Percentiles rank a stretch among this genome's conserved stretches.
Evolutionary conservation across 805 yeast species (phyloP).

Genomic region (Nakazawaea holstii): DNA sequence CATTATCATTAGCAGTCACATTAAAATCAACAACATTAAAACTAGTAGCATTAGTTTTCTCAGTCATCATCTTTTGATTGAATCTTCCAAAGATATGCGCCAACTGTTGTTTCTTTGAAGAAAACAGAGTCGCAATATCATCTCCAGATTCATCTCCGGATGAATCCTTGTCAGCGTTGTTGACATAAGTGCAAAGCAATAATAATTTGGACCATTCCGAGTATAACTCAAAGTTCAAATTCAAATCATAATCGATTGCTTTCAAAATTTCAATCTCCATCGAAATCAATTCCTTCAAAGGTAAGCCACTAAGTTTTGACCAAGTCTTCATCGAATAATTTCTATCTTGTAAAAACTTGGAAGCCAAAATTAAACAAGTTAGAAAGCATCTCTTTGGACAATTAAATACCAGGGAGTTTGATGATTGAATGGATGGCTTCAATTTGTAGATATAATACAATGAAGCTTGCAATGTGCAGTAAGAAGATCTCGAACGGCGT

Average conservation of each 20-base stretch:
- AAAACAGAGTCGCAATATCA: constrained; percentile 2
- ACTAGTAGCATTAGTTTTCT: constrained; percentile 4
- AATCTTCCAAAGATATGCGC: constrained; percentile 9
- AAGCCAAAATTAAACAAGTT: constrained; percentile 62
- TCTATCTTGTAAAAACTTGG: constrained; percentile 69
- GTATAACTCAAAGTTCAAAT: constrained; percentile 28
- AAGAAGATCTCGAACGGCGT: constrained; percentile 49
- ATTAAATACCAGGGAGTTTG: constrained; percentile 12
- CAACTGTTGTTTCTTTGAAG: constrained; percentile 3
- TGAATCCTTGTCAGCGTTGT: neutral
- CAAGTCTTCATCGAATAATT: constrained; percentile 66
- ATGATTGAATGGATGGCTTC: constrained; percentile 16
- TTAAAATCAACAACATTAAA: neutral
- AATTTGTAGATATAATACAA: constrained; percentile 58
- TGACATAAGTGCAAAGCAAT: constrained; percentile 8
- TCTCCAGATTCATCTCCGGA: neutral
- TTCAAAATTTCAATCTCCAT: constrained; percentile 48
- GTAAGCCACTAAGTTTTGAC: constrained; percentile 68
- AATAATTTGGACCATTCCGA: constrained; percentile 8
- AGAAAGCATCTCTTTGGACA: constrained; percentile 68
- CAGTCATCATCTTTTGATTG: neutral
- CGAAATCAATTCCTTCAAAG: constrained; percentile 39
- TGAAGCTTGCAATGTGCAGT: constrained; percentile 59
- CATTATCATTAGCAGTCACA: neutral
- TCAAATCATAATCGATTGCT: constrained; percentile 51